phyloP scores from a whole-genome alignment of 2,329 filamentous ascomycete species.

The Helicocarpus griseus region DNA sequence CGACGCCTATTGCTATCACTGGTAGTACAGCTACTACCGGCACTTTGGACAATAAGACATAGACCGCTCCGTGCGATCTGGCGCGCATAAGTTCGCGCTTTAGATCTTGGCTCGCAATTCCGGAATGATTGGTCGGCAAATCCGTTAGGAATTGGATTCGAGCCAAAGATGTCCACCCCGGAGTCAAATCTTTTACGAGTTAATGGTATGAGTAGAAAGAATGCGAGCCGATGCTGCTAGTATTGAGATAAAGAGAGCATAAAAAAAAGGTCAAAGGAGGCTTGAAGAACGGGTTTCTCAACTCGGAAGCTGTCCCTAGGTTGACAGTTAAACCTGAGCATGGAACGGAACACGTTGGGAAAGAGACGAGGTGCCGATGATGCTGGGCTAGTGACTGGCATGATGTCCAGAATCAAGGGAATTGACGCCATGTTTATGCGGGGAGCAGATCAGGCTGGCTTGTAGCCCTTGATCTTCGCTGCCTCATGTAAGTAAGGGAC shows the following conservation, averaged over 20 bases:
- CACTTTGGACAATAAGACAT: background rate
- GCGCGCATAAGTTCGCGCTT: background rate
- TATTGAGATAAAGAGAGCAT: background rate
- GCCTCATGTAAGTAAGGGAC: background rate
- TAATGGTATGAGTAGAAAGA: too few species aligned
- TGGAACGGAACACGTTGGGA: background rate
- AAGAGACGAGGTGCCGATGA: background rate
- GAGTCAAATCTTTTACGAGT: too few species aligned
- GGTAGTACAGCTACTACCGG: background rate
- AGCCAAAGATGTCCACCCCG: background rate
- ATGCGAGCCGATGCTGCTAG: slow-evolving; percentile 2
- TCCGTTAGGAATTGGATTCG: background rate
- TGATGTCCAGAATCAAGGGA: background rate
- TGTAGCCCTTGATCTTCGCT: too few species aligned
- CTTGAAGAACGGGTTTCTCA: slow-evolving; percentile 1
- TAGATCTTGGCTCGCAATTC: background rate
- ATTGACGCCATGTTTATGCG: background rate
- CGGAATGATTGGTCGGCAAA: background rate
- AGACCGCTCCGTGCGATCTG: slow-evolving; percentile 1
- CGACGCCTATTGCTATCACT: background rate
- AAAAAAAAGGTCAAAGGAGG: background rate
- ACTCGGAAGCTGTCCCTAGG: background rate
- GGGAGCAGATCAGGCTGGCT: too few species aligned
- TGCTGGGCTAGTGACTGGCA: background rate
- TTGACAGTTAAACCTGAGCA: background rate